Evolutionary conservation across 2,329 filamentous ascomycete genomes (phyloP).

Genomic region (Aspergillus awamori): DNA sequence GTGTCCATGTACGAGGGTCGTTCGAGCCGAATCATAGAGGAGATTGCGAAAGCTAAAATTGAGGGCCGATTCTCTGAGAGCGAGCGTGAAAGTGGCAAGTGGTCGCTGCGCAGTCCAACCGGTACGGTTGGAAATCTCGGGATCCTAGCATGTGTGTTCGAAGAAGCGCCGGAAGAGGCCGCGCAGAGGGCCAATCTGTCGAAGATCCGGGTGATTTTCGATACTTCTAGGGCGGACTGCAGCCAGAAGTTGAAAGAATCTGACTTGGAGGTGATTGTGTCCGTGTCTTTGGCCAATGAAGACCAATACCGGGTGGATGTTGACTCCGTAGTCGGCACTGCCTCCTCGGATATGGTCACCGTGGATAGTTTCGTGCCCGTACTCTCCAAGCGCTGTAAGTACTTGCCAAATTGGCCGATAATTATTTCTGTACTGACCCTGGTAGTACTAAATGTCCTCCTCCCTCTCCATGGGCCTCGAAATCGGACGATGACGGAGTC

Average conservation of each 20-base stretch:
- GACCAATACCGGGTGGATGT: constrained; percentile 60
- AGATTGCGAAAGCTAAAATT: constrained; percentile 81
- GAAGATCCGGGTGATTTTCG: constrained; percentile 41
- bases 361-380: constrained; percentile 73
- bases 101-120: constrained; percentile 74
- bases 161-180: constrained; percentile 44
- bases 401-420: constrained; percentile 9
- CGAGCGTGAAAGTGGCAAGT: constrained; percentile 79
- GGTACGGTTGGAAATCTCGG: constrained; percentile 60
- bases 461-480: constrained; percentile 67
- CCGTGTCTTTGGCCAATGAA: constrained; percentile 69
- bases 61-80: constrained; percentile 80
- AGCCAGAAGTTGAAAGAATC: constrained; percentile 34
- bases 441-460: constrained; percentile 71
- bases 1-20: constrained; percentile 77
- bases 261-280: constrained; percentile 58
- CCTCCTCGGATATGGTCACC: constrained; percentile 74
- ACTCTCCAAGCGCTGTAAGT: constrained; percentile 72
- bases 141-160: constrained; percentile 52
- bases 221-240: constrained; percentile 35
- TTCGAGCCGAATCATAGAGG: constrained; percentile 76
- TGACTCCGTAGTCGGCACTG: constrained; percentile 68
- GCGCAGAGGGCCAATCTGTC: constrained; percentile 54
- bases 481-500: constrained; percentile 56
- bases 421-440: constrained; percentile 11